A percentile compares a stretch with the other conserved stretches of the same genome.
Conservation (phyloP, 2,329 filamentous ascomycete genomes). For the Diaporthe caulivora region DNA sequence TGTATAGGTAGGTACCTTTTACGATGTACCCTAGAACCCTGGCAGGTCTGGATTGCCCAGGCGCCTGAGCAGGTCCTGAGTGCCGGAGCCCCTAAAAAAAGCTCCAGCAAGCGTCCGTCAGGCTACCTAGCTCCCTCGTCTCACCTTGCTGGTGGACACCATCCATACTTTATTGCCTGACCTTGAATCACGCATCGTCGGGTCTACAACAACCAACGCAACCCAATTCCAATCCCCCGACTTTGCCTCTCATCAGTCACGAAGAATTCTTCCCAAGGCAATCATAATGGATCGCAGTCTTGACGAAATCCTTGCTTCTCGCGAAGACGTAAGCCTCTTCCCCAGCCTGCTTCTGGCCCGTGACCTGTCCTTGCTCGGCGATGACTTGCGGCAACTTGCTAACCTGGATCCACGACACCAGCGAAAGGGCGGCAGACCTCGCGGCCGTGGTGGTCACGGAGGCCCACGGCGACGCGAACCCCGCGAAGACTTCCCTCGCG, state of each 20-base stretch:
- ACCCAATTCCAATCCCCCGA: neutral
- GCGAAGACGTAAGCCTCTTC: constrained; percentile 44
- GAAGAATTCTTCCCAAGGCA: constrained; percentile 46
- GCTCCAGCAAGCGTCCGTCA: constrained; percentile 1
- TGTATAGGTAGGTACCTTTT: too few species aligned
- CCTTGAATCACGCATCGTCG: neutral
- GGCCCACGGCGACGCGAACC: constrained; percentile 51
- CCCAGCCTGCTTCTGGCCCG: neutral
- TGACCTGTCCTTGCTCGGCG: constrained; percentile 5
- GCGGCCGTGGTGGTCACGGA: constrained; percentile 45
- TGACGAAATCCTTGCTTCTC: constrained; percentile 68
- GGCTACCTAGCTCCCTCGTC: constrained; percentile 24
- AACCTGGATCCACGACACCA: constrained; percentile 19
- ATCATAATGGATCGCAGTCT: constrained; percentile 64
- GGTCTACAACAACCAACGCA: neutral
- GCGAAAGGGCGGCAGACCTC: constrained; percentile 42
- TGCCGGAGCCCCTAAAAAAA: constrained; percentile 28
- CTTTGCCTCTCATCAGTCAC: neutral
- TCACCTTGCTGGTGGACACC: constrained; percentile 7
- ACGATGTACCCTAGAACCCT: neutral
- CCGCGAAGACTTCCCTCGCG: constrained; percentile 72
- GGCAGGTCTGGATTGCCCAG: constrained; percentile 4
- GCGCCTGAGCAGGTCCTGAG: neutral
- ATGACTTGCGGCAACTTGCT: constrained; percentile 32
- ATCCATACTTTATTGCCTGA: constrained; percentile 23